Evolutionary conservation across 78 protist genomes (phyloP), one percentile per base, ranked within the genome.

Genomic region (Paulinella micropora): DNA sequence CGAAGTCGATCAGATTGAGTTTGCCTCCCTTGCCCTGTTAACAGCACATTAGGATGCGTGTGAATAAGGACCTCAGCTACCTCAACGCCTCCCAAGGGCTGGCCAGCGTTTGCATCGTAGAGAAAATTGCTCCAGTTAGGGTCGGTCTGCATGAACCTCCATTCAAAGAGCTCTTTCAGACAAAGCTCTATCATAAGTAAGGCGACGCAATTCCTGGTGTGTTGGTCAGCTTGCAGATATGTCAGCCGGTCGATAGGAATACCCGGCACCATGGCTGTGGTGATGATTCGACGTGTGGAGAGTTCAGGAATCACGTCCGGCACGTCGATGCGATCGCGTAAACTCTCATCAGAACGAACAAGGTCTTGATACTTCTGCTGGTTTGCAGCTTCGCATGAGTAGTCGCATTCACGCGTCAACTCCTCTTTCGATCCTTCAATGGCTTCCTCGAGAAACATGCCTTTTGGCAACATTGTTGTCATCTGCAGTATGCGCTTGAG

Each of bases 1-100:
- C 97, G 83, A 95, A 95, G 90, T 95, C 97, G 37, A 95, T 34
- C 31, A 95, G 64, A n/a, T n/a, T n/a, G n/a, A n/a, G n/a, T n/a
- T n/a, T n/a, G n/a, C n/a, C n/a, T n/a, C n/a, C n/a, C n/a, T n/a
- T n/a, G n/a, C n/a, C n/a, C n/a, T n/a, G n/a, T n/a, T n/a, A n/a
- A n/a, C n/a, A n/a, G n/a, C n/a, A n/a, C n/a, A n/a, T n/a, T n/a
- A n/a, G n/a, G n/a, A n/a, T n/a, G n/a, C n/a, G n/a, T n/a, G n/a
- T n/a, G n/a, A n/a, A n/a, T n/a, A n/a, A n/a, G n/a, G n/a, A n/a
- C n/a, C n/a, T n/a, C n/a, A n/a, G n/a, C n/a, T n/a, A n/a, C n/a
- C n/a, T n/a, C n/a, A n/a, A n/a, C n/a, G n/a, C n/a, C n/a, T n/a
- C n/a, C n/a, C 77, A 73, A 28, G 15, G 39, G 29, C 77, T 38